Conservation (phyloP, 2,329 filamentous ascomycete species). For the Ophiosphaerella narmari region DNA sequence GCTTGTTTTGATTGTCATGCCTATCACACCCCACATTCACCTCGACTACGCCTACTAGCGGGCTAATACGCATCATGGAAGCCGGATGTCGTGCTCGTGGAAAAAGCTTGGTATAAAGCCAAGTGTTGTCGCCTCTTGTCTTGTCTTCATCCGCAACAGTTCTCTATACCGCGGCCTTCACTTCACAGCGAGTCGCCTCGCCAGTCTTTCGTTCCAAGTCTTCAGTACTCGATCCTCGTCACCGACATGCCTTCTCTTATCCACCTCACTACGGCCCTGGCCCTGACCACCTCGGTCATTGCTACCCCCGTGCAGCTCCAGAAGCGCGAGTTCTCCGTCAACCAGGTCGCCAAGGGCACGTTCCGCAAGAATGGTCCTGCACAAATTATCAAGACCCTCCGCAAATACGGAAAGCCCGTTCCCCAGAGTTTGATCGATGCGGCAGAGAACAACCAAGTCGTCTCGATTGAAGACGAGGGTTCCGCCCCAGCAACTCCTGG, state of each 20-base stretch:
- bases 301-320: conserved; percentile 37
- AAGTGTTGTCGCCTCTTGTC: conserved; percentile 22
- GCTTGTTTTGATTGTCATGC: conserved; percentile 30
- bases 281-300: conserved; percentile 28
- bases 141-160: conserved; percentile 15
- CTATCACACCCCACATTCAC: conserved; percentile 21
- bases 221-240: background rate
- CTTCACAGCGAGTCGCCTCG: conserved; percentile 2
- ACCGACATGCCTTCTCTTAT: conserved; percentile 41
- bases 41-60: conserved; percentile 8
- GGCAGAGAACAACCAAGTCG: conserved; percentile 33
- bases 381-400: conserved; percentile 46
- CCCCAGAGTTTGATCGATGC: conserved; percentile 34
- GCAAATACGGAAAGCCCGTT: conserved; percentile 44
- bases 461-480: conserved; percentile 30
- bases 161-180: conserved; percentile 7
- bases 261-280: conserved; percentile 38
- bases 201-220: conserved; percentile 13
- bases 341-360: conserved; percentile 35
- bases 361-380: conserved; percentile 44
- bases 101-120: conserved; percentile 36
- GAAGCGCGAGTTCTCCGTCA: conserved; percentile 37
- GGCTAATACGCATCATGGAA: conserved; percentile 15
- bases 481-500: conserved; percentile 47
- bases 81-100: conserved; percentile 12